Evolutionary conservation across 352 stramenopile genomes (phyloP).

Genomic region (Pythium rishiriense): DNA sequence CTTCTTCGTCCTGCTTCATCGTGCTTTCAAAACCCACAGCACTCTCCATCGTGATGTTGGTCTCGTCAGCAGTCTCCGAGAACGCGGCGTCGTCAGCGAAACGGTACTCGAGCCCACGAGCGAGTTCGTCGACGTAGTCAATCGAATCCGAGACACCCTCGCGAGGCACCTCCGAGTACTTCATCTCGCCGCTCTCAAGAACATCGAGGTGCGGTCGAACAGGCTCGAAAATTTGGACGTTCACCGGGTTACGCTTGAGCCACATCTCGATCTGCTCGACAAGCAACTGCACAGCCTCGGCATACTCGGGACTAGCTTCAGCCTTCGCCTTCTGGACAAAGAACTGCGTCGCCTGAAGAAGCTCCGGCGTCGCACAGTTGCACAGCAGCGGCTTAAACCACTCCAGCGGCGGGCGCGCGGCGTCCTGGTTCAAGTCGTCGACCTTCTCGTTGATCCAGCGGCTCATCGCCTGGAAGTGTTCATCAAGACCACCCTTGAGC

Average conservation of each 20-base stretch:
- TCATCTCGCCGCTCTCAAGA: conserved; percentile 37
- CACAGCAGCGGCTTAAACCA: conserved; percentile 59
- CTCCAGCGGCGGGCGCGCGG: conserved; percentile 31
- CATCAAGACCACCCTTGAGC: conserved; percentile 26
- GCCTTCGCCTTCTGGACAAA: conserved; percentile 37
- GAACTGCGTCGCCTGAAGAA: conserved; percentile 42
- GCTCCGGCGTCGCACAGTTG: conserved; percentile 50
- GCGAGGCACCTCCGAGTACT: conserved; percentile 43
- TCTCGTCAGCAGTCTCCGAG: conserved; percentile 27
- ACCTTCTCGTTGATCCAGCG: conserved; percentile 44
- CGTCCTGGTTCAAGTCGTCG: conserved; percentile 31
- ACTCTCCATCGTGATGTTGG: conserved; percentile 36
- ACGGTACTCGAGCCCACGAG: conserved; percentile 43
- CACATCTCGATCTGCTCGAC: conserved; percentile 49
- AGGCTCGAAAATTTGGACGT: conserved; percentile 48
- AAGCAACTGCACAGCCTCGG: conserved; percentile 46
- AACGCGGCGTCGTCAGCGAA: conserved; percentile 22
- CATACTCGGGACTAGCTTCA: conserved; percentile 40
- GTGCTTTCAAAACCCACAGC: conserved; percentile 62
- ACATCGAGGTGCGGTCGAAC: conserved; percentile 35
- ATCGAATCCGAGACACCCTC: conserved; percentile 38
- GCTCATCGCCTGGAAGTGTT: conserved; percentile 45
- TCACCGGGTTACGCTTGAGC: conserved; percentile 45
- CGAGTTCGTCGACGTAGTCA: conserved; percentile 51
- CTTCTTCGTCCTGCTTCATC: conserved; percentile 47